Percentiles rank a stretch among this genome's conserved stretches.
These are phyloP conservation scores for Yamadazyma conglobata DNA, from an alignment of 1,139 yeast genomes.

Conservation along the genomic window DNA sequence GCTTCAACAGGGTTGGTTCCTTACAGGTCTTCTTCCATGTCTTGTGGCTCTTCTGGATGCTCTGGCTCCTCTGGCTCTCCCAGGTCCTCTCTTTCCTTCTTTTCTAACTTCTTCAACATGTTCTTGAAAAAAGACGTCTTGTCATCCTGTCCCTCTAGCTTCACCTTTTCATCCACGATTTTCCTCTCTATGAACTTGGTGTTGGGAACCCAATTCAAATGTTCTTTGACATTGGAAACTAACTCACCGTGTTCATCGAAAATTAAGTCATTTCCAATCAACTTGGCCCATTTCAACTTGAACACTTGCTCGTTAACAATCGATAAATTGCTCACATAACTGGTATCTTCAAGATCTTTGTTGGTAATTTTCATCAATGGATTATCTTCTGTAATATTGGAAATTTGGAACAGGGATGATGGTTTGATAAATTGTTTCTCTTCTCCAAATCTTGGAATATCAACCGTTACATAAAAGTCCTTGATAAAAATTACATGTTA, in stretches of 20 bases:
- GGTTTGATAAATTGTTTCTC: slow-evolving; percentile 31
- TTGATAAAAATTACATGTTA: slow-evolving; percentile 22
- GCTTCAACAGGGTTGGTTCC: no score
- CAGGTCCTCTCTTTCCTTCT: slow-evolving; percentile 1
- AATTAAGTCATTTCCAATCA: slow-evolving; percentile 80
- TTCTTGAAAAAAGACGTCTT: slow-evolving; percentile 9
- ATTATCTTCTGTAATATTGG: slow-evolving; percentile 29
- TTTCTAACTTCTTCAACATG: slow-evolving; percentile 7
- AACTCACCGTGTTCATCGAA: slow-evolving; percentile 57
- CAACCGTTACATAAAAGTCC: slow-evolving; percentile 43
- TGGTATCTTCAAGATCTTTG: slow-evolving; percentile 9
- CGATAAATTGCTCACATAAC: slow-evolving; percentile 27
- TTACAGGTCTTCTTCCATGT: no score
- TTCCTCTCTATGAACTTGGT: slow-evolving; percentile 22
- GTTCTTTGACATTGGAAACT: slow-evolving; percentile 42
- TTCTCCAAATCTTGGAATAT: slow-evolving; percentile 35
- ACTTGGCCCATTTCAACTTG: slow-evolving; percentile 72
- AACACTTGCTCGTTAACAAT: slow-evolving; percentile 49
- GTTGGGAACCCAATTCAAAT: slow-evolving; percentile 30
- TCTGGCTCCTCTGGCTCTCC: background rate
- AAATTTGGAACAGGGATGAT: slow-evolving; percentile 40
- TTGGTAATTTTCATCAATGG: slow-evolving; percentile 41
- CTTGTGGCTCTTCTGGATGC: background rate
- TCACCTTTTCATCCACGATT: slow-evolving; percentile 10
- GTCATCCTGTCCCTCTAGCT: slow-evolving; percentile 5